These are phyloP conservation scores for Pseudogymnoascus sp. DNA, from an alignment of 2,329 filamentous ascomycete genomes.

Conservation along the genomic window DNA sequence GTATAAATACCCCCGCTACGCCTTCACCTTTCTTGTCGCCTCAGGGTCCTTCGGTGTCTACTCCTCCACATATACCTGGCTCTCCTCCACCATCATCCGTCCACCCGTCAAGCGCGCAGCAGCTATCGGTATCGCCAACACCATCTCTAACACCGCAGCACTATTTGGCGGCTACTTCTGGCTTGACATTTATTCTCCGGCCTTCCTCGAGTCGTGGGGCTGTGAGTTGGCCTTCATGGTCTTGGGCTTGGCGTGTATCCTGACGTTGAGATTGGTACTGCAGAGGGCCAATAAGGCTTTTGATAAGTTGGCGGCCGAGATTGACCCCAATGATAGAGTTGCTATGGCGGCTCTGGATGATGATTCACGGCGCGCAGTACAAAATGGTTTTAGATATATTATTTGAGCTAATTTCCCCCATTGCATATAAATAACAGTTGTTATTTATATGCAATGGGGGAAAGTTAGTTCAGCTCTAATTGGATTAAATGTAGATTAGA, in stretches of 20 bases:
- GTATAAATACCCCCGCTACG: constrained; percentile 11
- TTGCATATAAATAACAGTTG: no score
- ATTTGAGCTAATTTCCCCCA: no score
- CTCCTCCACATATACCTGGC: constrained; percentile 12
- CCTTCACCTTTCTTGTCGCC: constrained; percentile 11
- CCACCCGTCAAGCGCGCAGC: constrained; percentile 13
- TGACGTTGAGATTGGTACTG: neutral
- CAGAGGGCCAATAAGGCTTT: neutral
- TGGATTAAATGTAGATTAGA: neutral
- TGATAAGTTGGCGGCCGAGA: neutral
- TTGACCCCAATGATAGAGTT: neutral
- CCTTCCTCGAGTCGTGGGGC: constrained; percentile 12
- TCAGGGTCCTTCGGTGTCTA: constrained; percentile 12
- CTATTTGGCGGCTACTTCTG: constrained; percentile 16
- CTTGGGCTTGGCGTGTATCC: constrained; percentile 4
- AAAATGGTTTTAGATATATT: constrained; percentile 11
- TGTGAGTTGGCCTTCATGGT: neutral
- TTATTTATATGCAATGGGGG: no score
- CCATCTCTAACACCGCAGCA: constrained; percentile 13
- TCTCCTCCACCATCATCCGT: constrained; percentile 8
- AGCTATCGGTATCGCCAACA: constrained; percentile 14
- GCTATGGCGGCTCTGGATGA: neutral
- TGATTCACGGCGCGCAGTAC: constrained; percentile 5
- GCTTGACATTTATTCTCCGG: constrained; percentile 13
- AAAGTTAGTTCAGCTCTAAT: no score